These are phyloP conservation scores for Scorias spongiosa DNA, from an alignment of 2,329 filamentous ascomycete species.

Conservation along the genomic window DNA sequence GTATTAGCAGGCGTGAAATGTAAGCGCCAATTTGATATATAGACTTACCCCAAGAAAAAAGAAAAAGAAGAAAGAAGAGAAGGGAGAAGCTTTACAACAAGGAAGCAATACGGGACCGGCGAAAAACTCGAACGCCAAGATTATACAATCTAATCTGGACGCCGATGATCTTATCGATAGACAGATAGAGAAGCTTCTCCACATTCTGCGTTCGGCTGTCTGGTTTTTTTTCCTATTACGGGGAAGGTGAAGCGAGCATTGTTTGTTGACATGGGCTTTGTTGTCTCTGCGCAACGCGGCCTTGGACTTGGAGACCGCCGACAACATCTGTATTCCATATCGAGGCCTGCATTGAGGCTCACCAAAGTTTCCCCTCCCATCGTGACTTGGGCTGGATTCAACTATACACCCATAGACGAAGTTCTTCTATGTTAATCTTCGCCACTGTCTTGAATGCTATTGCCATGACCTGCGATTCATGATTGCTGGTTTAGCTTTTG, in stretches of 20 bases:
- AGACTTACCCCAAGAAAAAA: conserved; percentile 34
- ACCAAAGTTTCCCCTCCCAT: too few relatives aligned
- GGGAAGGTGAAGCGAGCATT: not conserved
- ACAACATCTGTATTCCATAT: not conserved
- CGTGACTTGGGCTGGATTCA: too few relatives aligned
- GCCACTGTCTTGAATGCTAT: too few relatives aligned
- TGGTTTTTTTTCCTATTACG: too few relatives aligned
- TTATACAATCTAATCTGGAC: not conserved
- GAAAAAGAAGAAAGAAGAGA: conserved; percentile 16
- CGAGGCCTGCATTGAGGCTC: too few relatives aligned
- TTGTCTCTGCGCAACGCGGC: not conserved
- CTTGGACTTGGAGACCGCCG: not conserved
- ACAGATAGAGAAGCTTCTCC: too few relatives aligned
- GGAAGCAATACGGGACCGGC: too few relatives aligned
- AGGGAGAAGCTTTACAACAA: not conserved
- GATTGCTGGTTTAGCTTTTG: not conserved
- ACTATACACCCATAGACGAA: too few relatives aligned
- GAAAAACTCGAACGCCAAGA: conserved; percentile 1
- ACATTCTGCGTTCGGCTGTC: too few relatives aligned
- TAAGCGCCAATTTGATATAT: conserved; percentile 7
- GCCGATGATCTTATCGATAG: not conserved
- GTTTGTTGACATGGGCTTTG: not conserved
- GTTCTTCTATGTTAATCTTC: too few relatives aligned
- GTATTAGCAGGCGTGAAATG: conserved; percentile 4
- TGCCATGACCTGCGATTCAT: too few relatives aligned